Percentiles rank a stretch among this genome's conserved stretches.
Evolutionary conservation across 2,329 filamentous ascomycete species (phyloP).

Genomic region (Nannizzia gypsea): DNA sequence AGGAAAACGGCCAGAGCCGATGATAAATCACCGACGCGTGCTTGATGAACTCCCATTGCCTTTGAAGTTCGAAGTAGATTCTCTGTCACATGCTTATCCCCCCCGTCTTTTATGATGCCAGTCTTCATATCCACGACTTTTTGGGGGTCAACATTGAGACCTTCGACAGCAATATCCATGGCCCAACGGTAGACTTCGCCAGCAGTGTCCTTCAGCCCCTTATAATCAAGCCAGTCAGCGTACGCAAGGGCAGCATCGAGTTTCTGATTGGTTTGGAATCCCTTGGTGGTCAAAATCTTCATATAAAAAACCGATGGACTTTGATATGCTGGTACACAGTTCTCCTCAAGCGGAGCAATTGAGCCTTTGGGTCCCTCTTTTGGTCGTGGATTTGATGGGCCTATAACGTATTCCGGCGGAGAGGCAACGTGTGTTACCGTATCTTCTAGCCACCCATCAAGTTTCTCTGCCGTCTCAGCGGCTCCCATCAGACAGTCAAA

Average conservation of each 20-base stretch:
- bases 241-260: conserved; percentile 73
- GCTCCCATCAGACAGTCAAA: conserved; percentile 68
- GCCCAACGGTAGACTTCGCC: conserved; percentile 64
- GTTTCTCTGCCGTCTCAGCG: conserved; percentile 63
- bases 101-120: conserved; percentile 50
- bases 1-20: conserved; percentile 72
- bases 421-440: conserved; percentile 54
- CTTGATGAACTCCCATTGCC: conserved; percentile 65
- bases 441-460: conserved; percentile 69
- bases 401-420: conserved; percentile 60
- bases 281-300: conserved; percentile 66
- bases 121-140: conserved; percentile 50
- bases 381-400: conserved; percentile 72
- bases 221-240: conserved; percentile 74
- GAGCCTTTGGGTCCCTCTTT: conserved; percentile 49
- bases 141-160: conserved; percentile 33
- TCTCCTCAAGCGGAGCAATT: conserved; percentile 56
- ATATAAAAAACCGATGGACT: conserved; percentile 67
- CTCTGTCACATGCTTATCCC: conserved; percentile 46
- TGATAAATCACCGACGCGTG: conserved; percentile 53
- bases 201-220: conserved; percentile 52
- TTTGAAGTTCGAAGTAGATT: conserved; percentile 69
- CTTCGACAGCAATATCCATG: conserved; percentile 58
- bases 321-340: conserved; percentile 59
- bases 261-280: conserved; percentile 66